Base-by-base conservation (phyloP, 2,329 filamentous ascomycete genomes). In the Allantophomopsis cytisporea region DNA sequence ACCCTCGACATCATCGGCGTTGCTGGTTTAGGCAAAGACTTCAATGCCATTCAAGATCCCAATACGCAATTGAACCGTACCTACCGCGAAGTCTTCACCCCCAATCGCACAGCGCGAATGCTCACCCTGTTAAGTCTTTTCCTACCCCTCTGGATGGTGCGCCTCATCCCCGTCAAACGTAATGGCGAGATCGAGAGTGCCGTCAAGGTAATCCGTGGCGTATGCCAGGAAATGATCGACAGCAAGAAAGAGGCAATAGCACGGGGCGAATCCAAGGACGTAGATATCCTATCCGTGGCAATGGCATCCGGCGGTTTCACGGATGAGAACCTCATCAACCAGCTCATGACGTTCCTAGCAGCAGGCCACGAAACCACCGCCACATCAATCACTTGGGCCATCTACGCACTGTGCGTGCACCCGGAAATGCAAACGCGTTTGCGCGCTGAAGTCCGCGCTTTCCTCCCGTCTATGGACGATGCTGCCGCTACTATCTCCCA, bases 261-360 rank as follows among this genome's bases (percentile, higher is more conserved):
- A 30, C 60, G 62, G 43, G 65, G 69, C 43, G 62, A 70, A 43
- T 58, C 60, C 17, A 60, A 60, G 1, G 76, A 77, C 35, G 58
- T 73, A 7, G 86, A 94, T 56, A 91, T 94, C 42, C 65, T 94
- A 28, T 85, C 80, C 1, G 81, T 89, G 0, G 86, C 86, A 13
- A 64, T 94, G 36, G 72, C 80, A 54, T 85, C 77, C 31, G 83
- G 82, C 36, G 75, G 68, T 5, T 91, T 93, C 59, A 71, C 63
- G 11, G 83, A 91, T 45, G 81, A 86, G 37, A 76, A 85, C 43
- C 71, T 94, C n/a, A 73, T 86, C 30, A 82, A 91, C 56, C 86
- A 94, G 60, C 72, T 91, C 54, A 91, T 93, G 83, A 93, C 84
- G 1, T 91, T 93, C 63, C 71, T 93, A 5, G 81, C 80, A 1